Evolutionary conservation across 805 yeast genomes (phyloP), one percentile per base, ranked within the genome.

Genomic region (Suhomyces emberorum): DNA sequence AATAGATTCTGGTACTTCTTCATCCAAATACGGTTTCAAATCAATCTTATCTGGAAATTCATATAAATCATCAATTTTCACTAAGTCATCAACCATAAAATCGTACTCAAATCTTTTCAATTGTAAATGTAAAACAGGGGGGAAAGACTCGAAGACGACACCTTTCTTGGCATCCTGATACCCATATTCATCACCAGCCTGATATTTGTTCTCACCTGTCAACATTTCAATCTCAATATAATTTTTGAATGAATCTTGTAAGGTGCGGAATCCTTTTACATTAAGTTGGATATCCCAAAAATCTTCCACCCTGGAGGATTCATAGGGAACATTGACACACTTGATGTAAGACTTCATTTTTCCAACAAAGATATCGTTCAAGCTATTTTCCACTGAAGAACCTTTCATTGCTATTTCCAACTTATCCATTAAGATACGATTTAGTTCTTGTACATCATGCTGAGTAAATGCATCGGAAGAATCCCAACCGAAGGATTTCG

Each of bases 241-340:
- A 56, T 88, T 86, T 34, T 78, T 75, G 60, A 93, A 93, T 0
- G 96, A 81, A 35, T 80, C 81, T 37, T 76, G 67, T 32, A 93
- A 71, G 50, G 81, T 79, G 35, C 69, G 71, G 69, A 88, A 72
- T 23, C 88, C 83, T 55, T 87, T 88, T 16, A 93, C 99, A 52
- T 93, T 93, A 42, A 93, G 69, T 61, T 93, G 98, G 43, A 93
- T 85, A 67, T 93, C 98, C 99, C 99, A 93, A 54, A 85, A 93
- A 55, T 93, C 98, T 59, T 93, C 99, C 3, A 74, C 77, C 43
- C 97, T 75, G 3, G 95, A 79, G 26, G 95, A 83, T 63, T 93
- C 98, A 57, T 87, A 93, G 35, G 89, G 88, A 10, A 93, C 97
- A 57, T 91, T 78, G 29, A 91, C 76, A 63, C 99, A 93, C 58